A percentile compares a stretch with the other conserved stretches of the same genome.
Evolutionary conservation across 345 rosid genomes (phyloP).

Genomic region (Eucalyptus shirleyi): DNA sequence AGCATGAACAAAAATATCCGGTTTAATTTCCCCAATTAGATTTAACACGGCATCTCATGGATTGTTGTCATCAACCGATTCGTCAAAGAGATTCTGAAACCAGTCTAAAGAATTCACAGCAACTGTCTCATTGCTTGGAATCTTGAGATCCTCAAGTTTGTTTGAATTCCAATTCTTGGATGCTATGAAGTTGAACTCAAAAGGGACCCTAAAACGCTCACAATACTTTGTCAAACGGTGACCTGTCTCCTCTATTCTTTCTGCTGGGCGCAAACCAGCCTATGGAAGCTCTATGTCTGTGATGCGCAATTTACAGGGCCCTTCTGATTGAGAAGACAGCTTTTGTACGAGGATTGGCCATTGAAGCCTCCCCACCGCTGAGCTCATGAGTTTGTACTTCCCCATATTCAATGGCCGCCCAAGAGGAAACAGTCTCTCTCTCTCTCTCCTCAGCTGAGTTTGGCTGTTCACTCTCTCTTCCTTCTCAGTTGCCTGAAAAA

Average conservation of each 20-base stretch:
- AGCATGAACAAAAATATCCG: conserved; percentile 2
- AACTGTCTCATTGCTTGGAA: not conserved
- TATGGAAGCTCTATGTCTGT: conserved; percentile 22
- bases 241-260: conserved; percentile 14
- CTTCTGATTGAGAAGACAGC: not conserved
- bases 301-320: conserved; percentile 15
- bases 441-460: not conserved
- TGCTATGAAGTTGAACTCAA: conserved; percentile 11
- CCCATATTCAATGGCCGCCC: too few species aligned
- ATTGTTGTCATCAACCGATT: not conserved
- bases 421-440: too few species aligned
- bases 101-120: not conserved
- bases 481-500: too few species aligned
- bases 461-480: not conserved
- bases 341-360: conserved; percentile 13
- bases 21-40: conserved; percentile 11
- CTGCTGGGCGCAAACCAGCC: conserved; percentile 14
- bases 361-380: not conserved
- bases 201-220: conserved; percentile 11
- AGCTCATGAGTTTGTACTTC: too few species aligned
- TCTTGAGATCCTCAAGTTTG: not conserved
- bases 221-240: conserved; percentile 5
- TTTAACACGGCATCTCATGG: conserved; percentile 5
- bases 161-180: not conserved
- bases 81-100: not conserved